Evolutionary conservation across 495 filamentous ascomycete genomes (phyloP).

Genomic region (Sordaria brevicollis): DNA sequence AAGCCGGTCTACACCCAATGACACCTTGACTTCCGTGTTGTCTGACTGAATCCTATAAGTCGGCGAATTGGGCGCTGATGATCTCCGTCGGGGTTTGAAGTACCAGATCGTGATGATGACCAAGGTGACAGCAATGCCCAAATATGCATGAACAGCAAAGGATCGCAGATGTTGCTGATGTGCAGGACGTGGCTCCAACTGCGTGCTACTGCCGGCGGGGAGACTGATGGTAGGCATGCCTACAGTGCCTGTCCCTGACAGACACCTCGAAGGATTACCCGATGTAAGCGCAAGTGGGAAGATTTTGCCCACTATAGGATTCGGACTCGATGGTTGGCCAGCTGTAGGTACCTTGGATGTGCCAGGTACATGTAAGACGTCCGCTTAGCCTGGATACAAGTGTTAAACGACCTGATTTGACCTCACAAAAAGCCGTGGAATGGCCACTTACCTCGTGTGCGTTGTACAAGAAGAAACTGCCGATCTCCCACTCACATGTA

Average conservation of each 20-base stretch:
- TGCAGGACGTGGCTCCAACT: slow-evolving; percentile 12
- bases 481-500: too few species aligned
- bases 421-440: not conserved
- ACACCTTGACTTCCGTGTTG: not conserved
- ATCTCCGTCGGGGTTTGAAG: not conserved
- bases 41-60: not conserved
- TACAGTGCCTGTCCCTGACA: slow-evolving; percentile 15
- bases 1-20: not conserved
- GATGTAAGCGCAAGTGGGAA: slow-evolving; percentile 8
- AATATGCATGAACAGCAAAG: slow-evolving; percentile 19
- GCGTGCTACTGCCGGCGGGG: slow-evolving; percentile 23
- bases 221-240: slow-evolving; percentile 33
- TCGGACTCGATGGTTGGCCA: slow-evolving; percentile 16
- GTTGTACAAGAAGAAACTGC: not conserved
- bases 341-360: not conserved
- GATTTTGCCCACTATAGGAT: slow-evolving; percentile 11
- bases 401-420: not conserved
- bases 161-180: not conserved
- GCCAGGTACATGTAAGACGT: not conserved
- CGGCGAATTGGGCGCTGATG: not conserved
- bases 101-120: slow-evolving; percentile 10
- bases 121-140: slow-evolving; percentile 17
- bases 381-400: not conserved
- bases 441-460: not conserved
- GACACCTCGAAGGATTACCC: slow-evolving; percentile 16